phyloP scores from a whole-genome alignment of 768 basidiomycete species.

The Amanita pseudoporphyria region DNA sequence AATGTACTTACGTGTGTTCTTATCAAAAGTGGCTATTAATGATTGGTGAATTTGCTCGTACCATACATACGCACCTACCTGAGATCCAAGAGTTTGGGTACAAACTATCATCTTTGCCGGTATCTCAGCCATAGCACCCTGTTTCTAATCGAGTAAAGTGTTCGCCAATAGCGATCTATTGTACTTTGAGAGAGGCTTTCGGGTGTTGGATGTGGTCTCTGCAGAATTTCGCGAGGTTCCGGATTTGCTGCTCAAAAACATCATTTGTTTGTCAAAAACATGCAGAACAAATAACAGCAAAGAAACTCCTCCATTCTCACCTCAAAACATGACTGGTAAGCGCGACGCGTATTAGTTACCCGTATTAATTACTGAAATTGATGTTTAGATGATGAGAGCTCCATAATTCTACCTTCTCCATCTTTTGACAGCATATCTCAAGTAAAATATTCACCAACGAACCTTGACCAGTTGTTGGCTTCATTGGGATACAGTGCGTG shows the following conservation, averaged over 20 bases:
- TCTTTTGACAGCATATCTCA: conserved; percentile 83
- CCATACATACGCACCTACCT: too few relatives aligned
- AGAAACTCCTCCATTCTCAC: background rate
- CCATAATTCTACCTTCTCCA: conserved; percentile 30
- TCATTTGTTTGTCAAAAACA: background rate
- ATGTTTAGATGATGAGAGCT: background rate
- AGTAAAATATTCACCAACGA: conserved; percentile 70
- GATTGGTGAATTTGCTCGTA: too few relatives aligned
- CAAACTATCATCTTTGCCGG: too few relatives aligned
- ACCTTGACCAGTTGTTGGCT: conserved; percentile 71
- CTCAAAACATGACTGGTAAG: background rate
- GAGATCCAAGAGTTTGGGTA: too few relatives aligned
- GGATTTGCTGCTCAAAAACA: background rate
- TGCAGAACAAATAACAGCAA: background rate
- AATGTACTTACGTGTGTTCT: too few relatives aligned
- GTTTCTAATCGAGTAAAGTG: too few relatives aligned
- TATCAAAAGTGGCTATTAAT: too few relatives aligned
- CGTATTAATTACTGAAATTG: background rate
- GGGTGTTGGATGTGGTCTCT: too few relatives aligned
- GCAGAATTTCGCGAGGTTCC: too few relatives aligned
- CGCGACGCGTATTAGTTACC: background rate
- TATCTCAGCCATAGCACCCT: too few relatives aligned
- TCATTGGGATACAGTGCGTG: conserved; percentile 79
- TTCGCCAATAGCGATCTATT: too few relatives aligned
- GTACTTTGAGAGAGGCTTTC: too few relatives aligned